These are phyloP conservation scores for Raffaelea deltoideospora DNA, from an alignment of 2,329 filamentous ascomycete genomes.

Conservation along the genomic window DNA sequence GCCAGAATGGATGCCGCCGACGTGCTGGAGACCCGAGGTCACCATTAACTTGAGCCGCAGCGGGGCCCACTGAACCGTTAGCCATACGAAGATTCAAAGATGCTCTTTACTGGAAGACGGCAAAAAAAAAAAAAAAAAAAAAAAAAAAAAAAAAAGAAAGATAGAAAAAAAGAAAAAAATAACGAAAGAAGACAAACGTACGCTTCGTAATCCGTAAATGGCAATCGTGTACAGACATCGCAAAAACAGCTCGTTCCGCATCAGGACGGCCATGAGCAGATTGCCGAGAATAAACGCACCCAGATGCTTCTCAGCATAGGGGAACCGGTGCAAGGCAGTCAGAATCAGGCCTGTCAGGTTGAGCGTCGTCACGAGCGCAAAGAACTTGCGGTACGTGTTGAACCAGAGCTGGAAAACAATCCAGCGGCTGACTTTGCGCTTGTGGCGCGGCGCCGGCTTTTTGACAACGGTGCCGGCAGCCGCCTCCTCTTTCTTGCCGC, in stretches of 20 bases:
- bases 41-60: conserved; percentile 18
- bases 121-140: too few relatives aligned
- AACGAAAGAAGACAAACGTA: conserved; percentile 11
- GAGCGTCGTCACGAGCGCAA: conserved; percentile 19
- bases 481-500: background rate
- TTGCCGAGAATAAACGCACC: conserved; percentile 24
- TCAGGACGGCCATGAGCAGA: conserved; percentile 21
- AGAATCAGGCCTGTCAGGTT: conserved; percentile 21
- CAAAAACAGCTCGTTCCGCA: conserved; percentile 24
- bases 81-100: background rate
- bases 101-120: too few relatives aligned
- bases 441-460: too few relatives aligned
- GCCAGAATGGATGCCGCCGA: conserved; percentile 25
- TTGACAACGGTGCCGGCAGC: too few relatives aligned
- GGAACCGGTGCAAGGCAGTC: conserved; percentile 17
- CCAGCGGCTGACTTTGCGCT: conserved; percentile 19
- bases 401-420: conserved; percentile 22
- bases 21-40: conserved; percentile 22
- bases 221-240: conserved; percentile 19
- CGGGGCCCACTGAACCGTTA: conserved; percentile 20
- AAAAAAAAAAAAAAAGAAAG: too few relatives aligned
- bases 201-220: conserved; percentile 22
- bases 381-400: conserved; percentile 25
- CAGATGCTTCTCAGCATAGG: conserved; percentile 21
- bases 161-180: background rate